A percentile compares a stretch with the other conserved stretches of the same genome.
These are phyloP conservation scores for Yamadazyma atlantica DNA, from an alignment of 1,139 yeast genomes.

Conservation along the genomic window DNA sequence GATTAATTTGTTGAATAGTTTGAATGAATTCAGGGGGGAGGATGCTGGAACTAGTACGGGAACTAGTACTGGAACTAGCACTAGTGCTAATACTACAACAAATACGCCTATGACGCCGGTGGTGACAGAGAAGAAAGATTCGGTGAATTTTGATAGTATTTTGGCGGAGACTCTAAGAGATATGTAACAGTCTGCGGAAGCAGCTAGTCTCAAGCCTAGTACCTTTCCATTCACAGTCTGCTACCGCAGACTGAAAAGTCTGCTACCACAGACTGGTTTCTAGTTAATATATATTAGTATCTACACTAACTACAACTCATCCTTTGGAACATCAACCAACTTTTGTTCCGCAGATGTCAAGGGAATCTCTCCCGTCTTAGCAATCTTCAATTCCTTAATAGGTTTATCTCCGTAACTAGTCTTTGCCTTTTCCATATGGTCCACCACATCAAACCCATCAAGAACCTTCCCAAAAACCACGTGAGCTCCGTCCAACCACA, in stretches of 20 bases:
- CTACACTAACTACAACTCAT: constrained; percentile 26
- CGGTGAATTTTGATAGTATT: constrained; percentile 11
- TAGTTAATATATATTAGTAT: too few relatives aligned
- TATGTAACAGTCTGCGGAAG: constrained; percentile 1
- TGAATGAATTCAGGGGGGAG: constrained; percentile 35
- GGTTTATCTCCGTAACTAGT: constrained; percentile 55
- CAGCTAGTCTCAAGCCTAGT: too few relatives aligned
- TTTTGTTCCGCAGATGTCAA: constrained; percentile 21
- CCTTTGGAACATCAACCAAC: constrained; percentile 19
- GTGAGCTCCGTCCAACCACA: constrained; percentile 67
- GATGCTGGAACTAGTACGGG: too few relatives aligned
- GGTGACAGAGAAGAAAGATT: constrained; percentile 7
- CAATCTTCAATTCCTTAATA: constrained; percentile 47
- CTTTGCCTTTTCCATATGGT: constrained; percentile 52
- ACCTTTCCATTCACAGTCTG: too few relatives aligned
- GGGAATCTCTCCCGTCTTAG: constrained; percentile 45
- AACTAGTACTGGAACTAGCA: too few relatives aligned
- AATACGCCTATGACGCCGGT: constrained; percentile 13
- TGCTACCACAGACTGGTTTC: too few relatives aligned
- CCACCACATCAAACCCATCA: constrained; percentile 65
- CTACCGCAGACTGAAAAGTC: too few relatives aligned
- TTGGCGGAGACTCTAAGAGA: constrained; percentile 10
- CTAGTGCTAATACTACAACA: constrained; percentile 8
- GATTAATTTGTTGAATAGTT: constrained; percentile 32
- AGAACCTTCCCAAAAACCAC: constrained; percentile 82